These are phyloP conservation scores for Lichenothelia convexa DNA, from an alignment of 495 filamentous ascomycete species.

Conservation along the genomic window DNA sequence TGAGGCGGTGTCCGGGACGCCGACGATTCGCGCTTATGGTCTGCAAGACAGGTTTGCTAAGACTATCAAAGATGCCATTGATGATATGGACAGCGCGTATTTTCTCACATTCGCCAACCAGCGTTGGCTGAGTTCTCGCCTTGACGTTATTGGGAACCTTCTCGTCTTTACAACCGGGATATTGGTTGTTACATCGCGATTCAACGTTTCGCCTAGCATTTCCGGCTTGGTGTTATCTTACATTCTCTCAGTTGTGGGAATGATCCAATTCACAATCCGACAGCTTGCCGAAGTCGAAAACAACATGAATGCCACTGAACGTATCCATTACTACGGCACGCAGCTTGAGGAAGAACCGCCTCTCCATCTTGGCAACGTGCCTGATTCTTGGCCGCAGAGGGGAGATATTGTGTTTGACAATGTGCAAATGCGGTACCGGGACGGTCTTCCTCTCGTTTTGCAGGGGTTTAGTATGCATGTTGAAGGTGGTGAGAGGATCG, in stretches of 20 bases:
- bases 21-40: conserved; percentile 79
- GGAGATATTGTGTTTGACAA: conserved; percentile 73
- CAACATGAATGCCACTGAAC: conserved; percentile 90
- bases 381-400: conserved; percentile 58
- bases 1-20: conserved; percentile 67
- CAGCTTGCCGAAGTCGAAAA: conserved; percentile 95
- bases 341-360: conserved; percentile 78
- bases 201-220: conserved; percentile 67
- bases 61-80: conserved; percentile 52
- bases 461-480: conserved; percentile 62
- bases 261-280: conserved; percentile 87
- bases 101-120: conserved; percentile 90
- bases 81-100: conserved; percentile 85
- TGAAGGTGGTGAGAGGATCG: conserved; percentile 70
- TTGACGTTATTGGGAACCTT: conserved; percentile 65
- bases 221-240: conserved; percentile 79
- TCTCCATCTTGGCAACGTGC: conserved; percentile 46
- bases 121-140: conserved; percentile 68
- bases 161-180: conserved; percentile 78
- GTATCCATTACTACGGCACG: conserved; percentile 81
- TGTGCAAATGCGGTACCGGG: conserved; percentile 82
- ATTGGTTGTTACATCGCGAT: conserved; percentile 84
- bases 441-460: conserved; percentile 66
- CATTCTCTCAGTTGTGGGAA: conserved; percentile 83
- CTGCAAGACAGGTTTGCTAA: conserved; percentile 50